Base-by-base conservation (phyloP, 768 basidiomycete genomes). In the Terana coerulea region DNA sequence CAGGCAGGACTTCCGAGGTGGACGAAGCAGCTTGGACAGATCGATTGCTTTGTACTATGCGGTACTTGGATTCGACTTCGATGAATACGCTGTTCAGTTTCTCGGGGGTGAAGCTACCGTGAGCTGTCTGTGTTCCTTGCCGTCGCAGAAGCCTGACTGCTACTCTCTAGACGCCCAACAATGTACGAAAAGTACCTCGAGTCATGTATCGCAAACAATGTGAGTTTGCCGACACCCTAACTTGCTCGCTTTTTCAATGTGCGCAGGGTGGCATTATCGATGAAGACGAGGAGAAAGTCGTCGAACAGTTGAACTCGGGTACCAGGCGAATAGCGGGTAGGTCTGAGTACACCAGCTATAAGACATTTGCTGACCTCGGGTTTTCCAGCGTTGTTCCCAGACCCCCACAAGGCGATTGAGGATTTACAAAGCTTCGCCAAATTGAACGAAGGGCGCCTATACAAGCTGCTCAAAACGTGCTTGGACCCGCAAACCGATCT, bases 11-110 rank as follows among this genome's bases (percentile, higher is more conserved):
- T 3, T 67, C 65, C 26, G 86, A 88, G 25, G 69, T 85, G 3
- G 91, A 95, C 55, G 93, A 95, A 61, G 73, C 69, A 0, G 77
- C 79, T 0, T 98, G 95, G 95, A 89, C 89, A 0, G 93, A 97
- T 60, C 75, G 85, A 19, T 65, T 97, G 30, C 72, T 98, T 14
- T 75, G 76, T 33, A 83, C 84, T 0, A 84, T 94, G 80, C 74
- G 75, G 30, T 76, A 77, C 57, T 69, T 98, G 8, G 71, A 85
- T 42, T 80, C 83, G 12, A 74, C 74, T 28, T 75, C 78, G 0
- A 72, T 80, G 44, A 78, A 76, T 45, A 72, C 78, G 0, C 62
- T 98, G 24, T 61, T 91, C 11, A 64, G 64, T 9, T 64, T 94
- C 51, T 80, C 84, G 5, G 79, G 81, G 5, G 62, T 98, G 26